Percentiles rank a stretch among this genome's conserved stretches.
phyloP scores from a whole-genome alignment of 2,329 filamentous ascomycete genomes.

The Neopestalotiopsis sp. region DNA sequence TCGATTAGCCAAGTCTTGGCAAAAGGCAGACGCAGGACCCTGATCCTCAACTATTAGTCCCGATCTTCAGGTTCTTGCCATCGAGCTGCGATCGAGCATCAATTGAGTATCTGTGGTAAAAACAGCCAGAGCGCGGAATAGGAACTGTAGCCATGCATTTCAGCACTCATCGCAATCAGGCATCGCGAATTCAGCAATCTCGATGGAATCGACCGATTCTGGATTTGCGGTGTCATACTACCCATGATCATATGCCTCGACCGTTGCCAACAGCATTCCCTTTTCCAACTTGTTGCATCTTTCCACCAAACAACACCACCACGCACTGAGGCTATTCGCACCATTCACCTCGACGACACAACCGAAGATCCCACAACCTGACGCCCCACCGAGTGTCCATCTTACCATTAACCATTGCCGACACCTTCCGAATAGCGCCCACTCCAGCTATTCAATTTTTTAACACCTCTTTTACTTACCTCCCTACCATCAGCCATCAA shows the following conservation, averaged over 20 bases:
- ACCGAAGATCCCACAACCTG: not conserved
- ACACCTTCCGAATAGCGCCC: not conserved
- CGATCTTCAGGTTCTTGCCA: constrained; percentile 6
- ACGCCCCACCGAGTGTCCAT: not conserved
- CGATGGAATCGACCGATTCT: constrained; percentile 20
- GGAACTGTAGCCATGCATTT: not conserved
- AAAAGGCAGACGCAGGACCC: not conserved
- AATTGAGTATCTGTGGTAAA: not conserved
- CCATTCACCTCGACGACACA: not conserved
- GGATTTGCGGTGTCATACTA: constrained; percentile 9
- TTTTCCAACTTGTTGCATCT: not conserved
- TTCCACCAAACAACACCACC: not conserved
- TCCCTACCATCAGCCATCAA: not conserved
- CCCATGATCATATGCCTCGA: not conserved
- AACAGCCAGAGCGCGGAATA: not conserved
- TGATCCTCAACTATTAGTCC: constrained; percentile 3
- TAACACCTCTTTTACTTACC: not conserved
- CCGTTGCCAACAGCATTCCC: not conserved
- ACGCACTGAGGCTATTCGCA: constrained; percentile 14
- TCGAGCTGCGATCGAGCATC: not conserved
- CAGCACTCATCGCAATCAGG: not conserved
- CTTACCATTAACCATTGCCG: not conserved
- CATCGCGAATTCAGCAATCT: constrained; percentile 19
- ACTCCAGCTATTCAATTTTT: not conserved
- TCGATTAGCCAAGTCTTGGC: not conserved